Conservation (phyloP, 306 rosid genomes). For the Quercus aquifolioides region DNA sequence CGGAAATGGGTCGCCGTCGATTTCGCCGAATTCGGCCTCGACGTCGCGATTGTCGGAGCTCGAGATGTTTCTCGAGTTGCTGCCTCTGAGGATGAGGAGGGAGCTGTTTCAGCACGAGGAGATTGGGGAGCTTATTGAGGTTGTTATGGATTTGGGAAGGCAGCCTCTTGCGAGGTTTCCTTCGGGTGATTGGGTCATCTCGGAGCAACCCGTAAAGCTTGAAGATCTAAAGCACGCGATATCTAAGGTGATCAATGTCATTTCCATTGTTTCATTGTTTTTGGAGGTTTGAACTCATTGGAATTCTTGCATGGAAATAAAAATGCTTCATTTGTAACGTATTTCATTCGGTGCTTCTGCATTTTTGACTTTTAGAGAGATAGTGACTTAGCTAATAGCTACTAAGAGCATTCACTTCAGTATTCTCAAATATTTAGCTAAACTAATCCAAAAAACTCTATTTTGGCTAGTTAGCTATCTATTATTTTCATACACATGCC, state of each 20-base stretch:
- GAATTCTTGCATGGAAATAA: background rate
- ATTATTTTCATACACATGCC: too few species aligned
- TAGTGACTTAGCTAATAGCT: background rate
- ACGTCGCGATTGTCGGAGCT: constrained; percentile 58
- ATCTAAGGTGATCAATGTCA: constrained; percentile 56
- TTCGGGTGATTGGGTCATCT: constrained; percentile 86
- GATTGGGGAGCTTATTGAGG: constrained; percentile 72
- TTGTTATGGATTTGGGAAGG: constrained; percentile 95
- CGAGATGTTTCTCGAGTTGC: constrained; percentile 57
- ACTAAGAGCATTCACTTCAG: too few species aligned
- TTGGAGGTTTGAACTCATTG: background rate
- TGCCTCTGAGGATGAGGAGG: constrained; percentile 67
- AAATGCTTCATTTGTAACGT: background rate
- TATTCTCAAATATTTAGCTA: too few species aligned
- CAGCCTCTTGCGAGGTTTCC: constrained; percentile 90
- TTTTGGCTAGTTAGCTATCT: too few species aligned
- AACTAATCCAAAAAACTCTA: too few species aligned
- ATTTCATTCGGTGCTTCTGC: background rate
- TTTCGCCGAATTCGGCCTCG: constrained; percentile 25
- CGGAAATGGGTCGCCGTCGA: constrained; percentile 37
- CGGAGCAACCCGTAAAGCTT: constrained; percentile 49
- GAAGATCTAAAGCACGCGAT: constrained; percentile 81
- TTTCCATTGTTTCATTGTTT: background rate
- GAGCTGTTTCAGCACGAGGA: constrained; percentile 57
- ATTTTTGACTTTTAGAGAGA: background rate